These are phyloP conservation scores for Scutellaria galericulata DNA, from an alignment of 257 asterid genomes.

Conservation along the genomic window DNA sequence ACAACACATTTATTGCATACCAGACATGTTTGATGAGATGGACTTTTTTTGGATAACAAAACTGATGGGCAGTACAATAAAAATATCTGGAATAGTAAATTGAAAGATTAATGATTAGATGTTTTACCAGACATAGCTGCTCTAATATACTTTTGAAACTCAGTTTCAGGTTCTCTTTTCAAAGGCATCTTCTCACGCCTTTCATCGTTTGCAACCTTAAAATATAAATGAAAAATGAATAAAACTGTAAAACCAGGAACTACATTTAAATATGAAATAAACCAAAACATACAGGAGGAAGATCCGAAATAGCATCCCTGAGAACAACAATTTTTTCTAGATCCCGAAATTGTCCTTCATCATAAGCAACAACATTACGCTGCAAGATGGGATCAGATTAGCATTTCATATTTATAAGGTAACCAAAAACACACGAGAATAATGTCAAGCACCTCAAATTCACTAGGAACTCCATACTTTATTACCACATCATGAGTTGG, in stretches of 20 bases:
- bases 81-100: slow-evolving; percentile 22
- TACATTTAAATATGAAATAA: slow-evolving; percentile 20
- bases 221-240: slow-evolving; percentile 28
- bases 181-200: slow-evolving; percentile 46
- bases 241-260: slow-evolving; percentile 23
- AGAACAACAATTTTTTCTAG: slow-evolving; percentile 48
- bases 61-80: slow-evolving; percentile 26
- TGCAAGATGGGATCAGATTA: slow-evolving; percentile 40
- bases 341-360: slow-evolving; percentile 48
- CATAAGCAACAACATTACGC: slow-evolving; percentile 62
- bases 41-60: background rate
- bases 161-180: slow-evolving; percentile 41
- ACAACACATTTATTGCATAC: background rate
- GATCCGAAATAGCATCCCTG: slow-evolving; percentile 56
- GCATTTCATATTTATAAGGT: slow-evolving; percentile 22
- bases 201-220: slow-evolving; percentile 56
- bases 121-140: slow-evolving; percentile 52
- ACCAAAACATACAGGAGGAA: slow-evolving; percentile 51
- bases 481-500: slow-evolving; percentile 58
- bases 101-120: slow-evolving; percentile 21
- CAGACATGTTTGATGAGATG: slow-evolving; percentile 2
- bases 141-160: slow-evolving; percentile 55
- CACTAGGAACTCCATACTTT: slow-evolving; percentile 50
- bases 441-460: slow-evolving; percentile 52
- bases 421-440: background rate